Evolutionary conservation across 139 green algal species (phyloP).

Genomic region (Limnomonas spitsbergensis): DNA sequence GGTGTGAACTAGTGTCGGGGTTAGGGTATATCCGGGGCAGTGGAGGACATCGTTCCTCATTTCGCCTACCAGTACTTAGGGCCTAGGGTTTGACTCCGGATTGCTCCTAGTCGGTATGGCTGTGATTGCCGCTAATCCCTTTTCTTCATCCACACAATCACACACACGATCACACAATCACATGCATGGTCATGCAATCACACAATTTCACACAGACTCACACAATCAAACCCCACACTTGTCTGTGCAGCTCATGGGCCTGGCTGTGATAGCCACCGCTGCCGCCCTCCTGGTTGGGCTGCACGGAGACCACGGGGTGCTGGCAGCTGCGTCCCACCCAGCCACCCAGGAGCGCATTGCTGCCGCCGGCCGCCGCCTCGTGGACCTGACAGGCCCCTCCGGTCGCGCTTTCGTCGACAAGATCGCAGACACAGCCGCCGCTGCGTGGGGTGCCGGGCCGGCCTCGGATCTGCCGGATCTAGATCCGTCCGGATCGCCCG

Average conservation of each 20-base stretch:
- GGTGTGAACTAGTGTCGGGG: no score
- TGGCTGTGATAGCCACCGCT: neutral
- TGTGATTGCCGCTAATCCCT: no score
- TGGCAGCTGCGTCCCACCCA: neutral
- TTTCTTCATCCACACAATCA: no score
- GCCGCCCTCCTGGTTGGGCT: neutral
- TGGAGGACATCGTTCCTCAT: no score
- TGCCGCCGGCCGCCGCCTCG: neutral
- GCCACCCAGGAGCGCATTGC: neutral
- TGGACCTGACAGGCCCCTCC: neutral
- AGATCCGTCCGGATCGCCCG: neutral
- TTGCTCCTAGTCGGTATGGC: no score
- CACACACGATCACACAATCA: no score
- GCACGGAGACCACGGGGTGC: neutral
- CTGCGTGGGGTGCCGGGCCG: neutral
- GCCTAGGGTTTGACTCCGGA: no score
- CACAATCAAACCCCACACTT: no score
- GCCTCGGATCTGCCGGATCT: neutral
- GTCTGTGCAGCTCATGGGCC: neutral
- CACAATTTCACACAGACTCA: no score
- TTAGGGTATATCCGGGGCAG: no score
- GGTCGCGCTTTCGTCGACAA: neutral
- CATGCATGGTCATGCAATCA: no score
- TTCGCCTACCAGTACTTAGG: no score
- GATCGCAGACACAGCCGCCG: neutral